Evolutionary conservation across 345 rosid species (phyloP).

Genomic region (Sonneratia alba): DNA sequence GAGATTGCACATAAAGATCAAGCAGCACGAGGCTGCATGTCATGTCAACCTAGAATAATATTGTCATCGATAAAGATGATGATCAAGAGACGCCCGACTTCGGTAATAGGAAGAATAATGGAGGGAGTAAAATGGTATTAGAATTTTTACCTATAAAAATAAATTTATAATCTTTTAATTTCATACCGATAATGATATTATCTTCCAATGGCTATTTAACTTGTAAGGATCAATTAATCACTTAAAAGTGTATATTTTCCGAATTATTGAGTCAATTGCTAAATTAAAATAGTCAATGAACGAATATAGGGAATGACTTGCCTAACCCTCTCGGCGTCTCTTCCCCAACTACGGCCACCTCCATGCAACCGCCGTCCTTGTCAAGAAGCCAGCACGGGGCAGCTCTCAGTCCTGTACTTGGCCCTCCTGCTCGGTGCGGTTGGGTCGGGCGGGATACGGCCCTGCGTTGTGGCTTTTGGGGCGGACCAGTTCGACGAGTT

Average conservation of each 20-base stretch:
- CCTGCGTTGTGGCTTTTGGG: conserved; percentile 82
- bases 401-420: conserved; percentile 34
- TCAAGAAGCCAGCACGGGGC: conserved; percentile 46
- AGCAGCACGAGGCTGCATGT: too few species aligned
- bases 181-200: too few species aligned
- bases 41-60: too few species aligned
- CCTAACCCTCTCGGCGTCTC: conserved; percentile 61
- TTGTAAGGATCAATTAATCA: too few species aligned
- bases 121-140: too few species aligned
- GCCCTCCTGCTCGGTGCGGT: conserved; percentile 64
- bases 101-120: too few species aligned
- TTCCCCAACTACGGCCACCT: conserved; percentile 66
- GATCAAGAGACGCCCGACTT: too few species aligned
- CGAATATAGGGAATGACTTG: conserved; percentile 55
- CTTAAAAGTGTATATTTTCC: neutral
- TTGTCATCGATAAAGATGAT: too few species aligned
- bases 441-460: conserved; percentile 91
- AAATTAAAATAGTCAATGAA: neutral
- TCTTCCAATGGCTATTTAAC: too few species aligned
- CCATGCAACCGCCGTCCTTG: conserved; percentile 54
- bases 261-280: neutral
- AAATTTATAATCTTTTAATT: too few species aligned
- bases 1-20: too few species aligned
- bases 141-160: too few species aligned
- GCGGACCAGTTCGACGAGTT: conserved; percentile 64